phyloP scores from a whole-genome alignment of 805 yeast genomes.

The Candida multigemmis region DNA sequence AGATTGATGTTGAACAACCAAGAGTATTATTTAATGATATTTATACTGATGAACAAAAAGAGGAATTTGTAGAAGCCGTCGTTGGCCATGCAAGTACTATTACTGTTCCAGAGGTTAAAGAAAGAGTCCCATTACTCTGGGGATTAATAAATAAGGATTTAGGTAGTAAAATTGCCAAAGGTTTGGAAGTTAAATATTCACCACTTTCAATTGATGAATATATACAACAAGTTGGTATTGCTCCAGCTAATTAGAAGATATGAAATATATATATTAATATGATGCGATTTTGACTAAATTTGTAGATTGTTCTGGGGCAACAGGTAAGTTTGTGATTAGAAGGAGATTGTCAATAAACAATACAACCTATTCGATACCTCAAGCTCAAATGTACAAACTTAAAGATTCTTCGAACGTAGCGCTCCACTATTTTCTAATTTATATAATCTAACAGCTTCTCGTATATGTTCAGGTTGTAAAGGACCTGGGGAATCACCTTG shows the following conservation, averaged over 20 bases:
- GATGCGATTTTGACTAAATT: too few relatives aligned
- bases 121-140: slow-evolving; percentile 30
- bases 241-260: slow-evolving; percentile 9
- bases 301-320: too few relatives aligned
- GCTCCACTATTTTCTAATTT: slow-evolving; percentile 48
- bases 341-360: too few relatives aligned
- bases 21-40: slow-evolving; percentile 33
- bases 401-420: too few relatives aligned
- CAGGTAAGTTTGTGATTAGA: too few relatives aligned
- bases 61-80: slow-evolving; percentile 25
- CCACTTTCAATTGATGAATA: slow-evolving; percentile 25
- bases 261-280: too few relatives aligned
- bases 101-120: slow-evolving; percentile 17
- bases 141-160: slow-evolving; percentile 32
- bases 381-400: too few relatives aligned
- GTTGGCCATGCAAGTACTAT: slow-evolving; percentile 29
- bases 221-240: slow-evolving; percentile 13
- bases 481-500: slow-evolving; percentile 47
- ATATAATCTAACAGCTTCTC: slow-evolving; percentile 83
- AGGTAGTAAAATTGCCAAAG: slow-evolving; percentile 32
- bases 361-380: too few relatives aligned
- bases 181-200: slow-evolving; percentile 27
- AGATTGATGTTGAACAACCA: slow-evolving; percentile 39
- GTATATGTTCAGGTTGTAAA: slow-evolving; percentile 69
- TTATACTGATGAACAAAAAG: slow-evolving; percentile 18